Evolutionary conservation across 176 grass and related monocot genomes (phyloP).

Genomic region (Carex parvula): DNA sequence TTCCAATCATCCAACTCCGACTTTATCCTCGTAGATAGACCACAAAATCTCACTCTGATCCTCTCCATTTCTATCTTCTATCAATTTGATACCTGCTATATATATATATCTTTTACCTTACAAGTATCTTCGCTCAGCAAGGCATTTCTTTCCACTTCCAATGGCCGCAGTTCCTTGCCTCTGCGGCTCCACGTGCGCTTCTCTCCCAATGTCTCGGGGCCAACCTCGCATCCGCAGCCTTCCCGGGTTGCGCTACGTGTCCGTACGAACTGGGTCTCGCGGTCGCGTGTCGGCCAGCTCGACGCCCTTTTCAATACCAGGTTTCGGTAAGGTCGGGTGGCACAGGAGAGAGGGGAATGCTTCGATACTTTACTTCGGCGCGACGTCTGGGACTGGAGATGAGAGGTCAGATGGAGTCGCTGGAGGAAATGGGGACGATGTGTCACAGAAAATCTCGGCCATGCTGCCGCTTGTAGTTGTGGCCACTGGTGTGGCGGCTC

Average conservation of each 20-base stretch:
- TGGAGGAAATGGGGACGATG: conserved; percentile 24
- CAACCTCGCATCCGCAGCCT: neutral
- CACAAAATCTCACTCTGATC: neutral
- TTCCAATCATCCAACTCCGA: no score
- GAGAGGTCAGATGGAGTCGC: conserved; percentile 8
- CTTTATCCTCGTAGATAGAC: neutral
- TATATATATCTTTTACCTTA: neutral
- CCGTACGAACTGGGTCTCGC: neutral
- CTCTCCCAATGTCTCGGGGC: neutral
- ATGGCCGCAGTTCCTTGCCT: conserved; percentile 23
- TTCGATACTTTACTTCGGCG: conserved; percentile 32
- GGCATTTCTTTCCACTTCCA: neutral
- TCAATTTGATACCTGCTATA: neutral
- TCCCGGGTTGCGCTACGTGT: neutral
- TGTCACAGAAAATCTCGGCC: conserved; percentile 53
- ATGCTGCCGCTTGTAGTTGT: conserved; percentile 73
- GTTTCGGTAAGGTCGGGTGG: conserved; percentile 39
- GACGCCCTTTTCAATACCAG: conserved; percentile 29
- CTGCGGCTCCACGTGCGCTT: neutral
- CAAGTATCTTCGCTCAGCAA: neutral
- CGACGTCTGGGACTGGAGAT: neutral
- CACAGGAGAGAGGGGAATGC: conserved; percentile 33
- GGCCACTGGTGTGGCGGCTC: conserved; percentile 64
- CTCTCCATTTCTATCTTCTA: conserved; percentile 5
- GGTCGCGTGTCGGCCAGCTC: conserved; percentile 18